Percentiles rank a stretch among this genome's conserved stretches.
Evolutionary conservation across 768 basidiomycete genomes (phyloP).

Genomic region (Megacollybia marginata): DNA sequence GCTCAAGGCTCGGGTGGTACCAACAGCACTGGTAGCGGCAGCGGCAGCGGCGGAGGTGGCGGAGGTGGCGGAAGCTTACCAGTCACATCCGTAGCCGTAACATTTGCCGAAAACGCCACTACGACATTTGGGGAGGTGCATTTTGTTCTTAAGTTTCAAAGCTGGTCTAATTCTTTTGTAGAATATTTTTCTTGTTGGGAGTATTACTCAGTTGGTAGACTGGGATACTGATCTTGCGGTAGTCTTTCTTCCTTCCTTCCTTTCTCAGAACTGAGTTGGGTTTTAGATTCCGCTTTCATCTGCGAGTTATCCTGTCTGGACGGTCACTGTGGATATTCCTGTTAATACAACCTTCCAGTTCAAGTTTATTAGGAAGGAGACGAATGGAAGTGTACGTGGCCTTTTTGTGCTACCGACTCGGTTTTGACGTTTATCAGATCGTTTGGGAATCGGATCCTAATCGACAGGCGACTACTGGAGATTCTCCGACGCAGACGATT

Average conservation of each 20-base stretch:
- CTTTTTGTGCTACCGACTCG: background rate
- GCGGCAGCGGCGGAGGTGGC: background rate
- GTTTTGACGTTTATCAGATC: conserved; percentile 23
- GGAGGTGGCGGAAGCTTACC: conserved; percentile 4
- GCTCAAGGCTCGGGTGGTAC: conserved; percentile 21
- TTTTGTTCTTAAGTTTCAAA: background rate
- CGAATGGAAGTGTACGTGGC: conserved; percentile 37
- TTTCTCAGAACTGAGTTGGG: background rate
- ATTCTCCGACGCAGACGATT: conserved; percentile 32
- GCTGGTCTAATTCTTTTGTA: conserved; percentile 12
- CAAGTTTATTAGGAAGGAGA: conserved; percentile 55
- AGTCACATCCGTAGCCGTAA: conserved; percentile 27
- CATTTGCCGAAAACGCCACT: conserved; percentile 47
- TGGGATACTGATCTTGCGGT: conserved; percentile 46
- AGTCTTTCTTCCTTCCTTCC: background rate
- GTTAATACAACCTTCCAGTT: conserved; percentile 43
- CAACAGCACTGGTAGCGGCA: conserved; percentile 5
- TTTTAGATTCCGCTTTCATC: conserved; percentile 44
- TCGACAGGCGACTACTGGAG: conserved; percentile 33
- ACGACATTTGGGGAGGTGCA: conserved; percentile 51
- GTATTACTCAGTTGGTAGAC: conserved; percentile 43
- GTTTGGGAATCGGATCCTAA: conserved; percentile 61
- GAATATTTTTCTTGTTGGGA: conserved; percentile 58
- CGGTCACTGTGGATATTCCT: conserved; percentile 40
- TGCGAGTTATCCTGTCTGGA: conserved; percentile 49